phyloP scores from a whole-genome alignment of 225 moss, liverwort and hornwort species.

The Rhytidiadelphus loreus region DNA sequence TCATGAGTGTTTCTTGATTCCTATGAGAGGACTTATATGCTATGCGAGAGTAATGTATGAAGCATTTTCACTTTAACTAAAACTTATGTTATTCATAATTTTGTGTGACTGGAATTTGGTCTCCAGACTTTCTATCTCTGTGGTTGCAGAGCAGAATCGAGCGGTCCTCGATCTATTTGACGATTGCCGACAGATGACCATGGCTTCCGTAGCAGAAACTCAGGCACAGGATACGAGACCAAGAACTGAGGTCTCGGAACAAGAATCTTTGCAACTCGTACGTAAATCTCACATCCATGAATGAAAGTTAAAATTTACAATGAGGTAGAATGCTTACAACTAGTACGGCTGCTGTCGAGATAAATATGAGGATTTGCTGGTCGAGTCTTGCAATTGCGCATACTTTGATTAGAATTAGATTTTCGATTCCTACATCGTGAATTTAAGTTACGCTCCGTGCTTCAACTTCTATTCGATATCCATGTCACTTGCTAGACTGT shows the following conservation, averaged over 20 bases:
- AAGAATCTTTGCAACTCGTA: conserved; percentile 50
- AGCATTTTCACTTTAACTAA: neutral
- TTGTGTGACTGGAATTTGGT: neutral
- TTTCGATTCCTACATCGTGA: neutral
- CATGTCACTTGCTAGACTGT: neutral
- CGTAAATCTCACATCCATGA: neutral
- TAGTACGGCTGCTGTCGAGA: neutral
- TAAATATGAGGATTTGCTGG: neutral
- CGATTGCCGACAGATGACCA: neutral
- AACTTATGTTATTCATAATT: neutral
- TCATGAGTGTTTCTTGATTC: neutral
- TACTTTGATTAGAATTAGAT: neutral
- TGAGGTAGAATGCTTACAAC: neutral
- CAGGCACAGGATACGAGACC: conserved; percentile 8
- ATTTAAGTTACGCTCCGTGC: neutral
- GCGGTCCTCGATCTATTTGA: neutral
- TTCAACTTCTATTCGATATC: neutral
- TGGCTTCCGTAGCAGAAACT: neutral
- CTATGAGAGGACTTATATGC: neutral
- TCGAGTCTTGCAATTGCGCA: neutral
- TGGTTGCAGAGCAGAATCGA: neutral
- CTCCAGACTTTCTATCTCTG: neutral
- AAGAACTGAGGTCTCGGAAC: conserved; percentile 18
- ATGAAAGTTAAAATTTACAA: neutral
- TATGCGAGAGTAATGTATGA: neutral